These are phyloP conservation scores for Leccinum solheimii DNA, from an alignment of 1,284 basidiomycete species.

Conservation along the genomic window DNA sequence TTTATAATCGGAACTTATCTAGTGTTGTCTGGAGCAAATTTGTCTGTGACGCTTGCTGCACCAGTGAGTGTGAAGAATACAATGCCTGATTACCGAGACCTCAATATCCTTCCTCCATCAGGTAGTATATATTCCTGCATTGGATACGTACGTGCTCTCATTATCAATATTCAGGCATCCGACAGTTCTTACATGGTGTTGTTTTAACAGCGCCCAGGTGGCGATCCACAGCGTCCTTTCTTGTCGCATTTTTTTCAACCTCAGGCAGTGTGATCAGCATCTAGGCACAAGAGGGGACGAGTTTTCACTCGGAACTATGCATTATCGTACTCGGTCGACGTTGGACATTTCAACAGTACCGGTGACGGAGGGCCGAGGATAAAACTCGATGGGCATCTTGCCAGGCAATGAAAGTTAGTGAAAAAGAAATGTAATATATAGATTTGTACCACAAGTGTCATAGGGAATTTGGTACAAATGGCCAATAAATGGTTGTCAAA, in stretches of 20 bases:
- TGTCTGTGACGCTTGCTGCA: slow-evolving; percentile 1
- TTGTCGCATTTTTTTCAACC: neutral
- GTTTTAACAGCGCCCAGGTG: neutral
- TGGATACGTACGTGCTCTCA: slow-evolving; percentile 28
- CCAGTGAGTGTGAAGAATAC: neutral
- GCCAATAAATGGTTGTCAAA: slow-evolving; percentile 55
- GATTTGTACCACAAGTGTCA: slow-evolving; percentile 74
- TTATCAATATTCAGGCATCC: neutral
- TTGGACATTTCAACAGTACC: neutral
- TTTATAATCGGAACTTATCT: neutral
- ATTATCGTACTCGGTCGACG: neutral
- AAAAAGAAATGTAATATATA: neutral
- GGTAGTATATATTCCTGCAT: slow-evolving; percentile 22
- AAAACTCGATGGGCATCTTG: too few species aligned
- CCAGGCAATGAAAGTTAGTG: too few species aligned
- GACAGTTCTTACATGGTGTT: neutral
- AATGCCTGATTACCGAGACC: neutral
- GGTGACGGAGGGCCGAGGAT: too few species aligned
- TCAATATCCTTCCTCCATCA: slow-evolving; percentile 2
- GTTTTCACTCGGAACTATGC: neutral
- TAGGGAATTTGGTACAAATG: slow-evolving; percentile 80
- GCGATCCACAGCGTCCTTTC: neutral
- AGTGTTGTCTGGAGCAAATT: slow-evolving; percentile 26
- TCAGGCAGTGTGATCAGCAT: neutral
- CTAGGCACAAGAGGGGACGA: neutral